These are phyloP conservation scores for Cronartium quercuum DNA, from an alignment of 1,284 basidiomycete genomes.

Conservation along the genomic window DNA sequence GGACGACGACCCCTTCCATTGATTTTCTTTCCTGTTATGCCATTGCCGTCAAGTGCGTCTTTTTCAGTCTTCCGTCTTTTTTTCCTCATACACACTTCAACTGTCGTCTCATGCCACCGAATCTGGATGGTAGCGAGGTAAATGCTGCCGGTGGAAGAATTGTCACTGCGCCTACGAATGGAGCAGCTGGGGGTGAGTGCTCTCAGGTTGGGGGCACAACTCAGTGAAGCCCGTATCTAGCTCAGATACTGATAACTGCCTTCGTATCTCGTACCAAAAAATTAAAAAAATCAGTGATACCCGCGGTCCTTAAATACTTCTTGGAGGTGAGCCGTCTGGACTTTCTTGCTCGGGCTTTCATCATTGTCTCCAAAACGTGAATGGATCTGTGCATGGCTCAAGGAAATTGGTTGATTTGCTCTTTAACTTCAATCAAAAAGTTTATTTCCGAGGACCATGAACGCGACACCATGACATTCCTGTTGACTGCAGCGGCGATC, in stretches of 20 bases:
- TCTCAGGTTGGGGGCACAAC: not conserved
- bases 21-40: constrained; percentile 90
- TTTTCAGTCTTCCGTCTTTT: not conserved
- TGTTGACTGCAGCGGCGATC: constrained; percentile 73
- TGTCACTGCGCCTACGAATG: constrained; percentile 87
- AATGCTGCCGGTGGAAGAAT: constrained; percentile 88
- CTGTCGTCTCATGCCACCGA: constrained; percentile 49
- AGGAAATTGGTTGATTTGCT: constrained; percentile 9
- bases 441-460: constrained; percentile 84
- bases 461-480: constrained; percentile 74
- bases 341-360: not conserved
- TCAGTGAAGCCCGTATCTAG: not conserved
- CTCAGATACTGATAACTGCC: not conserved
- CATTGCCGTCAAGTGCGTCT: constrained; percentile 65
- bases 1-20: constrained; percentile 80
- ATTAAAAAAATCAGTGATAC: constrained; percentile 59
- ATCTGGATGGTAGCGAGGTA: constrained; percentile 55
- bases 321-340: constrained; percentile 57
- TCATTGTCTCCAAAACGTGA: not conserved
- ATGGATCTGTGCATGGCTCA: not conserved
- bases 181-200: constrained; percentile 50
- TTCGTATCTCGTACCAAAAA: not conserved
- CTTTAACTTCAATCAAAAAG: constrained; percentile 48
- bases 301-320: constrained; percentile 72
- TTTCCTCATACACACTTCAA: not conserved